Base-by-base conservation (phyloP, 148 eudicot species). In the Talinum fruticosum region DNA sequence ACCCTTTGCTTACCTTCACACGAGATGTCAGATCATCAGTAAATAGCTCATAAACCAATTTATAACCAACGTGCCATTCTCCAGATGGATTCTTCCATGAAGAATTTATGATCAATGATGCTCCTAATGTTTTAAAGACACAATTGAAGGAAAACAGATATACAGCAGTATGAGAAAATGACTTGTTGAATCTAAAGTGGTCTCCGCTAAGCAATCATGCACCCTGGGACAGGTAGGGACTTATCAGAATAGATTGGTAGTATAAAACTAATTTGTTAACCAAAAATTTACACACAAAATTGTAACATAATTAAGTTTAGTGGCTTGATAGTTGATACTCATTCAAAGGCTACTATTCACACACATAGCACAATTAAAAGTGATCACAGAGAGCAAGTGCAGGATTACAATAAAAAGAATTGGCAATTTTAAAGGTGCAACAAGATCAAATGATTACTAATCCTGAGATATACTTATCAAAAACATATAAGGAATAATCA, bases 41-140 rank as follows among this genome's bases (percentile, higher is more conserved):
- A 69, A 93, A 93, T 78, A 96, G 90, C 85, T 93, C 97, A 68
- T 93, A 90, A 29, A 96, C 92, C 82, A 96, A 84, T 83, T 96
- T 93, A 82, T 70, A 88, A 33, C 99, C 97, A 70, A 96, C 97
- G 81, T 82, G 99, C 97, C 99, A 93, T 81, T 96, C 94, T 66
- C 97, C 95, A 10, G 95, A 88, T 80, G 97, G 99, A 77, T 96
- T 96, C 80, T 86, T 87, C 99, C 99, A 96, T 26, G 97, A 86
- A 28, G 97, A 82, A 86, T 93, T 93, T 35, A 96, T 89, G 78
- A 84, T 80, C 84, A 96, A 82, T 65, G 88, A 79, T 36, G 92
- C 88, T 79, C 99, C 99, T 93, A 78, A n/a, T 78, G 44, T 66
- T 54, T n/a, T 77, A 21, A 32, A 10, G 44, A 65, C 13, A 30